A percentile compares a stretch with the other conserved stretches of the same genome.
Conservation (phyloP, 1,284 basidiomycete species). For the Rhizoctonia solani region DNA sequence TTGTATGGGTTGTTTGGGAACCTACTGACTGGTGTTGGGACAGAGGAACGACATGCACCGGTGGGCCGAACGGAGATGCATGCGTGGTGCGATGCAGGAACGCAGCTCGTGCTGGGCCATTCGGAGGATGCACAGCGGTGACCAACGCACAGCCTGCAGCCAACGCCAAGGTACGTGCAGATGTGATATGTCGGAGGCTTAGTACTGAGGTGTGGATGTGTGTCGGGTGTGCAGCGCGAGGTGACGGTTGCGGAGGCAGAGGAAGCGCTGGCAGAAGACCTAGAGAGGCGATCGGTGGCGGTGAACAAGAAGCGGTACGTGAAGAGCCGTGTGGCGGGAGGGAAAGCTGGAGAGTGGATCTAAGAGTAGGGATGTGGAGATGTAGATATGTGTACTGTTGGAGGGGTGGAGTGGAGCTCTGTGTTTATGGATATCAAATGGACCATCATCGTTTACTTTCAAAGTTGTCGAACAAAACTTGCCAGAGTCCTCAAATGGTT, state of each 20-base stretch:
- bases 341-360: constrained; percentile 36
- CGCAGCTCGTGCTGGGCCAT: constrained; percentile 41
- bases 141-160: constrained; percentile 26
- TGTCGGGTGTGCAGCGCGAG: background rate
- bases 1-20: too few relatives aligned
- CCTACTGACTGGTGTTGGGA: background rate
- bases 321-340: constrained; percentile 31
- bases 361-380: too few relatives aligned
- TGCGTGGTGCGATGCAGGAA: constrained; percentile 42
- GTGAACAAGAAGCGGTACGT: constrained; percentile 19
- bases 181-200: background rate
- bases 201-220: too few relatives aligned
- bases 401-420: too few relatives aligned
- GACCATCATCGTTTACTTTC: too few relatives aligned
- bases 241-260: background rate
- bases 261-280: background rate
- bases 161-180: background rate
- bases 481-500: too few relatives aligned
- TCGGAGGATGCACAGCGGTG: constrained; percentile 41
- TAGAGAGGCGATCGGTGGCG: background rate
- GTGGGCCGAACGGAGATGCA: too few relatives aligned
- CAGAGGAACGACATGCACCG: constrained; percentile 39
- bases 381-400: too few relatives aligned
- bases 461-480: too few relatives aligned
- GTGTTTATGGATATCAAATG: too few relatives aligned